Evolutionary conservation across 2,329 filamentous ascomycete genomes (phyloP).

Genomic region (Arthrobotrys musiformis): DNA sequence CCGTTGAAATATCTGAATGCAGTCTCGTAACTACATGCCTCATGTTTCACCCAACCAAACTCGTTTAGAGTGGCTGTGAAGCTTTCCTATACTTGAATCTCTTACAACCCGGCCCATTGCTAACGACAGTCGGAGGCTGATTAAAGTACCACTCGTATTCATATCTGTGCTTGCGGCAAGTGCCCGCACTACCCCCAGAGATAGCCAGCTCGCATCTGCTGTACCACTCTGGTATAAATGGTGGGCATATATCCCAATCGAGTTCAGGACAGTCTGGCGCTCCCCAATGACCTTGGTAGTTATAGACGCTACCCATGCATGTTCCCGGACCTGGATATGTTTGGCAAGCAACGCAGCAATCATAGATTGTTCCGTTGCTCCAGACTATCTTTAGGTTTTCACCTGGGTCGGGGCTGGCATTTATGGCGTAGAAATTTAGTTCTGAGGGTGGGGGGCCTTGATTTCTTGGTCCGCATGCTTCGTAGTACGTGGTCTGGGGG

Average conservation of each 20-base stretch:
- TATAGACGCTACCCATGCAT: slow-evolving; percentile 25
- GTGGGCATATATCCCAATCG: not conserved
- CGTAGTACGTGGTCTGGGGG: slow-evolving; percentile 7
- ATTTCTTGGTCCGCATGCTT: slow-evolving; percentile 23
- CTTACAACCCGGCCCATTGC: slow-evolving; percentile 24
- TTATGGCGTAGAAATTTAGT: not conserved
- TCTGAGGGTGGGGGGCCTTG: not conserved
- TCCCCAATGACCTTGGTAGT: slow-evolving; percentile 12
- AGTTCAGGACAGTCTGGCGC: not conserved
- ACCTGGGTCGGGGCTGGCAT: not conserved
- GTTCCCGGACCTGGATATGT: not conserved
- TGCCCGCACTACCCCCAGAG: not conserved
- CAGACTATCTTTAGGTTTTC: not conserved
- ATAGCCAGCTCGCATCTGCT: slow-evolving; percentile 17
- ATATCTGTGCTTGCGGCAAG: not conserved
- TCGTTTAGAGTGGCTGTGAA: not conserved
- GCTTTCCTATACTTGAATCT: not conserved
- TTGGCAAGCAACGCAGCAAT: slow-evolving; percentile 22
- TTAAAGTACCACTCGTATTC: not conserved
- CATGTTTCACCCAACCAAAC: not conserved
- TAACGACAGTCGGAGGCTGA: slow-evolving; percentile 1
- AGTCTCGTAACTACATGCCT: not conserved
- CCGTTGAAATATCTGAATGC: no score
- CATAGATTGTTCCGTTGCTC: slow-evolving; percentile 22
- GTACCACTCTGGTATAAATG: not conserved